A percentile compares a stretch with the other conserved stretches of the same genome.
phyloP scores from a whole-genome alignment of 2,329 filamentous ascomycete genomes.

The Neospermospora avenae region DNA sequence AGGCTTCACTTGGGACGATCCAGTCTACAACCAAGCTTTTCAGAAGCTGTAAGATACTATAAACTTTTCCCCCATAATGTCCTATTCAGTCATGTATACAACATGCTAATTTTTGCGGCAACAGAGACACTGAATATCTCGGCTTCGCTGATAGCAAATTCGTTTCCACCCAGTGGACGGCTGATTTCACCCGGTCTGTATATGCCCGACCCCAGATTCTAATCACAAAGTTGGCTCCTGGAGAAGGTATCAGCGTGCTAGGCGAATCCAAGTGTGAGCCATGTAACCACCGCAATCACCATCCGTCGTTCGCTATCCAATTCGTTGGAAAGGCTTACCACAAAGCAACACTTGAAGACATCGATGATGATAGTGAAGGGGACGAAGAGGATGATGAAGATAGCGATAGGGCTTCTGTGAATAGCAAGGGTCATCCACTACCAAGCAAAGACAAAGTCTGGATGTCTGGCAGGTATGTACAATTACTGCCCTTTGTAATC shows the following conservation, averaged over 20 bases:
- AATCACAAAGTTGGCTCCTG: slow-evolving; percentile 12
- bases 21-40: slow-evolving; percentile 67
- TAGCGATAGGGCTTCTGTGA: slow-evolving; percentile 30
- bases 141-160: slow-evolving; percentile 69
- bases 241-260: slow-evolving; percentile 44
- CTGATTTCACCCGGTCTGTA: slow-evolving; percentile 62
- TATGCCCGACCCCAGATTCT: slow-evolving; percentile 59
- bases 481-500: too few relatives aligned
- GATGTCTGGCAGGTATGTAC: slow-evolving; percentile 47
- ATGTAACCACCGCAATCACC: slow-evolving; percentile 67
- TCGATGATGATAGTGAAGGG: slow-evolving; percentile 48
- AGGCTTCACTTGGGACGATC: slow-evolving; percentile 59
- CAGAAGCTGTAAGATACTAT: slow-evolving; percentile 48
- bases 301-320: slow-evolving; percentile 60
- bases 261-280: slow-evolving; percentile 41
- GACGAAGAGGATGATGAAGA: slow-evolving; percentile 34
- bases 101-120: neutral
- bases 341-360: slow-evolving; percentile 60
- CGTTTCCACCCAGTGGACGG: slow-evolving; percentile 66
- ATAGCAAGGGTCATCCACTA: slow-evolving; percentile 47
- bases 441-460: slow-evolving; percentile 45
- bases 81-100: neutral
- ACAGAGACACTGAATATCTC: slow-evolving; percentile 59
- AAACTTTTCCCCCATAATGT: neutral
- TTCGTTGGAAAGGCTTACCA: slow-evolving; percentile 67